phyloP scores from a whole-genome alignment of 768 basidiomycete genomes.

The Boletus rubroflammeus region DNA sequence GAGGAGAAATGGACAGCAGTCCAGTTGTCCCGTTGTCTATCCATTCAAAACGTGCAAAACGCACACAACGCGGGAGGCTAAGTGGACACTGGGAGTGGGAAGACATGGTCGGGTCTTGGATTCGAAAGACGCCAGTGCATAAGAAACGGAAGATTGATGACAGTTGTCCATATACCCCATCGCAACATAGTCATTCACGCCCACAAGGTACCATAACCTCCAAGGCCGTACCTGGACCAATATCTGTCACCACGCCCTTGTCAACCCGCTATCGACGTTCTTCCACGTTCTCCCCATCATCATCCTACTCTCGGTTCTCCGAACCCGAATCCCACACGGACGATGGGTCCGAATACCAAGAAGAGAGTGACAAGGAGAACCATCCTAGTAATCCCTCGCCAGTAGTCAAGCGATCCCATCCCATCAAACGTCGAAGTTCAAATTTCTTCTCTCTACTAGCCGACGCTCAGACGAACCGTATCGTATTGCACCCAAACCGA shows the following conservation, averaged over 20 bases:
- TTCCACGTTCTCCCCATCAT: constrained; percentile 8
- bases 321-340: constrained; percentile 15
- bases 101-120: constrained; percentile 43
- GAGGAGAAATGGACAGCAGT: constrained; percentile 16
- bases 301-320: constrained; percentile 7
- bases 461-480: constrained; percentile 37
- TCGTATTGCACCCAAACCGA: constrained; percentile 31
- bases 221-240: neutral
- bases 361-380: constrained; percentile 24
- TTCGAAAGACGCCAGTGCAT: constrained; percentile 34
- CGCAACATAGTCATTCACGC: neutral
- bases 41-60: constrained; percentile 1
- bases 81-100: constrained; percentile 49
- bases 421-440: constrained; percentile 19
- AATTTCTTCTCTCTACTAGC: constrained; percentile 40
- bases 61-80: constrained; percentile 7
- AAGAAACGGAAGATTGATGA: constrained; percentile 22
- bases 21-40: constrained; percentile 13
- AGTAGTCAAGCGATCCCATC: constrained; percentile 5
- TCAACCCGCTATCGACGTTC: neutral
- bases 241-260: neutral
- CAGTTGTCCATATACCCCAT: neutral
- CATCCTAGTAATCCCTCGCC: constrained; percentile 4
- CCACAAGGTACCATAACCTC: neutral
- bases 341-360: constrained; percentile 22